A percentile compares a stretch with the other conserved stretches of the same genome.
phyloP scores from a whole-genome alignment of 345 rosid species.

The Syzygium oleosum region DNA sequence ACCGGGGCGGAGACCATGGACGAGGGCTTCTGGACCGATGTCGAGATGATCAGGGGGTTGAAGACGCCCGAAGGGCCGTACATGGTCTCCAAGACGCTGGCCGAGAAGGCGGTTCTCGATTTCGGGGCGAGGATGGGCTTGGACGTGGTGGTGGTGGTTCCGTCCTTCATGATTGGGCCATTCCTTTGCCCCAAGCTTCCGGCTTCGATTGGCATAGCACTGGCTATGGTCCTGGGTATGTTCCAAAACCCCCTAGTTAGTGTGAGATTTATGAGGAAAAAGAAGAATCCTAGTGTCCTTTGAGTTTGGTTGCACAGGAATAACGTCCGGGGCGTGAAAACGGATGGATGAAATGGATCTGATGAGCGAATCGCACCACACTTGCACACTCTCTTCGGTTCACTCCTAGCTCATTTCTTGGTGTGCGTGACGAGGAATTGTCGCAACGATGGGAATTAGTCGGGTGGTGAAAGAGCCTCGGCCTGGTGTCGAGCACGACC shows the following conservation, averaged over 20 bases:
- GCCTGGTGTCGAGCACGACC: not conserved
- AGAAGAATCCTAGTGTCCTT: too few species aligned
- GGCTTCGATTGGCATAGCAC: conserved; percentile 3
- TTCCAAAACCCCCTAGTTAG: not conserved
- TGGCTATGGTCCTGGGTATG: conserved; percentile 20
- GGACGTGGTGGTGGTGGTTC: conserved; percentile 26
- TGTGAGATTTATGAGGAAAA: too few species aligned
- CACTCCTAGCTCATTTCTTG: not conserved
- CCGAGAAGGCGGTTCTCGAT: conserved; percentile 22
- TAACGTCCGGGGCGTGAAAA: too few species aligned
- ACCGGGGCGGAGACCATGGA: conserved; percentile 9
- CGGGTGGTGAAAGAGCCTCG: not conserved
- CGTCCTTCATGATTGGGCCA: conserved; percentile 23
- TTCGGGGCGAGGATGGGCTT: conserved; percentile 16
- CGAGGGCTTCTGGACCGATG: conserved; percentile 32
- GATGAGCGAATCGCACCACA: not conserved
- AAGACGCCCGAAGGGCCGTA: not conserved
- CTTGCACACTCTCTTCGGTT: not conserved
- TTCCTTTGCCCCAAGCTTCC: conserved; percentile 23
- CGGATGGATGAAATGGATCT: not conserved
- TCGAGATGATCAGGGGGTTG: not conserved
- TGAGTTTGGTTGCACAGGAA: too few species aligned
- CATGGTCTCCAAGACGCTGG: conserved; percentile 14
- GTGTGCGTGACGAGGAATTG: not conserved
- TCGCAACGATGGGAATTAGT: not conserved